Evolutionary conservation across 2,329 filamentous ascomycete species (phyloP).

Genomic region (Xylariales sp.): DNA sequence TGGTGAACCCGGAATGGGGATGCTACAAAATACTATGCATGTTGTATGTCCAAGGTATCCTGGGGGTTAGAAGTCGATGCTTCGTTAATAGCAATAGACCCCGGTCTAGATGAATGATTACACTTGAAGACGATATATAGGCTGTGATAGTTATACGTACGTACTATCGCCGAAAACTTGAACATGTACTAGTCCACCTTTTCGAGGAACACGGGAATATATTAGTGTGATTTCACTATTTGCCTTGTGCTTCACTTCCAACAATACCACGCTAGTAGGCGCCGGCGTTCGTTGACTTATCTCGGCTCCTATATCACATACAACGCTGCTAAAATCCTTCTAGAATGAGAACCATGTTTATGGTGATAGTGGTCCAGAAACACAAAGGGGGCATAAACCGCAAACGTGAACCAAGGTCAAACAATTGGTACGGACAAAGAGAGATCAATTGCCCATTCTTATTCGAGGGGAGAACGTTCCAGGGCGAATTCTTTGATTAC

Average conservation of each 20-base stretch:
- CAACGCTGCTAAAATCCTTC: background rate
- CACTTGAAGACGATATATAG: background rate
- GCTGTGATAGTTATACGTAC: background rate
- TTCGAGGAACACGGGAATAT: background rate
- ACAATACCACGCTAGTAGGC: background rate
- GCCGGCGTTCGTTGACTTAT: background rate
- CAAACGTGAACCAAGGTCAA: background rate
- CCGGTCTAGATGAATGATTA: background rate
- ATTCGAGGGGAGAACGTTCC: background rate
- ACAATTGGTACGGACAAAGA: slow-evolving; percentile 1
- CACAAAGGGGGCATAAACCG: background rate
- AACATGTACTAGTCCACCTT: background rate
- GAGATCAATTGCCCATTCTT: background rate
- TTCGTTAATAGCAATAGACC: background rate
- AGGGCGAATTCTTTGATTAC: background rate
- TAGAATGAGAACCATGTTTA: background rate
- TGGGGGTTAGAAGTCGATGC: slow-evolving; percentile 10
- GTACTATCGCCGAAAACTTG: background rate
- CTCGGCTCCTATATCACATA: background rate
- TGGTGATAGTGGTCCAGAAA: background rate
- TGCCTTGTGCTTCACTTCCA: background rate
- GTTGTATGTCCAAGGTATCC: slow-evolving; percentile 10
- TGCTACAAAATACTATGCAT: slow-evolving; percentile 6
- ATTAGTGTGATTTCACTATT: background rate
- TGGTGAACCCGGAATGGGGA: background rate